These are phyloP conservation scores for Harrya chromipes DNA, from an alignment of 768 basidiomycete species.

Conservation along the genomic window DNA sequence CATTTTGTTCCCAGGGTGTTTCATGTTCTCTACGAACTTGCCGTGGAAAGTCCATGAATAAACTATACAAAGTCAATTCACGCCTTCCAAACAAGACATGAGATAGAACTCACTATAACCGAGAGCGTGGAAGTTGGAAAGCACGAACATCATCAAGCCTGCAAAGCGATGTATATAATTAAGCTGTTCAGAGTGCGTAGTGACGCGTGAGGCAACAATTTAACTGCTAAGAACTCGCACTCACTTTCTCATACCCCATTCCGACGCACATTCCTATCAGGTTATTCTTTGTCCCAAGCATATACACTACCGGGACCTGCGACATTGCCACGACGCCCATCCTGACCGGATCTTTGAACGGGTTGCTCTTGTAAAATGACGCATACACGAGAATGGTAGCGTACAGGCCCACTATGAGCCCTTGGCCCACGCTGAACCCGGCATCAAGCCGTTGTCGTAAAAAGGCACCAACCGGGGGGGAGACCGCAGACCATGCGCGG, in stretches of 20 bases:
- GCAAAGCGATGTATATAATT: slow-evolving; percentile 57
- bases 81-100: not conserved
- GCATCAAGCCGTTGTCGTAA: slow-evolving; percentile 34
- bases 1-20: slow-evolving; percentile 14
- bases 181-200: slow-evolving; percentile 29
- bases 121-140: slow-evolving; percentile 41
- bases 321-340: slow-evolving; percentile 38
- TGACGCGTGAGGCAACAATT: not conserved
- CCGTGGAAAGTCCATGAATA: slow-evolving; percentile 29
- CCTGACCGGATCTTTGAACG: slow-evolving; percentile 34
- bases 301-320: slow-evolving; percentile 44
- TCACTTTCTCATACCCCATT: slow-evolving; percentile 47
- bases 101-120: slow-evolving; percentile 35
- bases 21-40: slow-evolving; percentile 12
- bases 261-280: slow-evolving; percentile 38
- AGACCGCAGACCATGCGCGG: slow-evolving; percentile 35
- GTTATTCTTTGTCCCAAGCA: slow-evolving; percentile 50
- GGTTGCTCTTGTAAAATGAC: slow-evolving; percentile 33
- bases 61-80: slow-evolving; percentile 15
- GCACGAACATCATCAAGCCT: slow-evolving; percentile 41
- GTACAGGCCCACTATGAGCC: slow-evolving; percentile 37
- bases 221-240: slow-evolving; percentile 1
- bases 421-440: slow-evolving; percentile 38
- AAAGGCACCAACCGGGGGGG: slow-evolving; percentile 32
- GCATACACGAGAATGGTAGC: slow-evolving; percentile 34